A percentile compares a stretch with the other conserved stretches of the same genome.
Conservation (phyloP, 78 protist species). For the Dictyostelium citrinum region DNA sequence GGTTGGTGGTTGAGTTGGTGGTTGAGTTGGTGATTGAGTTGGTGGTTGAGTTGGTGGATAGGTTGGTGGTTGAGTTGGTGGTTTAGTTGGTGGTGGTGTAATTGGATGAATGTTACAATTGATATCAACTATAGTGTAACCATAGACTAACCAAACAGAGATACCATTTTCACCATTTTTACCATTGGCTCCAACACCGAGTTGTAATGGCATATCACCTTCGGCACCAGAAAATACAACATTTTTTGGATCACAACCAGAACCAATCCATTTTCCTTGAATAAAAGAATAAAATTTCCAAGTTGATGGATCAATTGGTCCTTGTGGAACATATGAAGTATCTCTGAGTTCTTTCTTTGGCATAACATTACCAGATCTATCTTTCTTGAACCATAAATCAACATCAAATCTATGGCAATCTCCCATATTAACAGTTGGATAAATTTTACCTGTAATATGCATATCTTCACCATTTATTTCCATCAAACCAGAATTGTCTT, state of each 20-base stretch:
- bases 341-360: constrained; percentile 25
- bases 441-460: neutral
- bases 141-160: constrained; percentile 43
- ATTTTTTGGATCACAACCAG: neutral
- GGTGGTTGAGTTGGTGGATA: neutral
- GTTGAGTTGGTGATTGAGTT: neutral
- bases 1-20: neutral
- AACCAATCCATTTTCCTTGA: neutral
- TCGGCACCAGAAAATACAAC: neutral
- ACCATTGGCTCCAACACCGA: constrained; percentile 58
- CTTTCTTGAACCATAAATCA: neutral
- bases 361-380: neutral
- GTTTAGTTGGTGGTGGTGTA: neutral
- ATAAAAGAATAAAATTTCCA: constrained; percentile 28
- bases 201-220: constrained; percentile 12
- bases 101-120: neutral
- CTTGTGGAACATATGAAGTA: constrained; percentile 28
- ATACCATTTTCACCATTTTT: constrained; percentile 29
- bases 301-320: constrained; percentile 50
- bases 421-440: neutral
- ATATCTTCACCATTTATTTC: neutral
- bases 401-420: neutral
- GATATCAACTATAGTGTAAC: neutral
- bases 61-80: neutral
- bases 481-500: neutral